Conservation (phyloP, 2,329 filamentous ascomycete genomes). For the Ascochyta lentis region DNA sequence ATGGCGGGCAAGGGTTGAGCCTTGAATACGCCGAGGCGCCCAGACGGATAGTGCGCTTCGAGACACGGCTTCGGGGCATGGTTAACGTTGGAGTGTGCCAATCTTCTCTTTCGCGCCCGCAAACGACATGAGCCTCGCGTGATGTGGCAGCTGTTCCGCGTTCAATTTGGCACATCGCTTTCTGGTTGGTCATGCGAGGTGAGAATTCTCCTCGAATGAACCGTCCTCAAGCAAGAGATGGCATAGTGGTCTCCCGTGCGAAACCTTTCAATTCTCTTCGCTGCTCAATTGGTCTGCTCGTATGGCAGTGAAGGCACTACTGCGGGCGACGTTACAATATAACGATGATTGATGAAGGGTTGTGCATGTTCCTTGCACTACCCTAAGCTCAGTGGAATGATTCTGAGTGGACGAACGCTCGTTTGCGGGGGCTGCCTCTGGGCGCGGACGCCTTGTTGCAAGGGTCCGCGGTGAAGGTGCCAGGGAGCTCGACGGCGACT, state of each 20-base stretch:
- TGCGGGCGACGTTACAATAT: conserved; percentile 1
- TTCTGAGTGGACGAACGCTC: conserved; percentile 23
- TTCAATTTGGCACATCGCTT: conserved; percentile 10
- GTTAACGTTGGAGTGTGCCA: conserved; percentile 7
- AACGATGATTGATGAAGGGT: background rate
- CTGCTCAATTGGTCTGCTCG: no score
- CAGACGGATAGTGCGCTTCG: conserved; percentile 18
- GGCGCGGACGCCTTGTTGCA: conserved; percentile 10
- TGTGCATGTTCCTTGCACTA: conserved; percentile 25
- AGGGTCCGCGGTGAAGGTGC: conserved; percentile 10
- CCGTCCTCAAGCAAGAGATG: background rate
- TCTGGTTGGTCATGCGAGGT: background rate
- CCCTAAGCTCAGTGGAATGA: conserved; percentile 30
- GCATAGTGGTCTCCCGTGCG: background rate
- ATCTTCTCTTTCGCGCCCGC: conserved; percentile 1
- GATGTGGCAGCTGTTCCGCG: conserved; percentile 15
- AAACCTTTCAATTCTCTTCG: background rate
- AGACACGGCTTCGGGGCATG: conserved; percentile 14
- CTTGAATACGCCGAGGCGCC: conserved; percentile 23
- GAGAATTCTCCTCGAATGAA: background rate
- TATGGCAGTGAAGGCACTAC: background rate
- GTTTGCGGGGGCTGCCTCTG: conserved; percentile 32
- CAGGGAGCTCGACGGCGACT: conserved; percentile 1
- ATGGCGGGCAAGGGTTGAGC: background rate
- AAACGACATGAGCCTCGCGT: conserved; percentile 1